Evolutionary conservation across 2,329 filamentous ascomycete genomes (phyloP).

Genomic region (Xylaria sp.): DNA sequence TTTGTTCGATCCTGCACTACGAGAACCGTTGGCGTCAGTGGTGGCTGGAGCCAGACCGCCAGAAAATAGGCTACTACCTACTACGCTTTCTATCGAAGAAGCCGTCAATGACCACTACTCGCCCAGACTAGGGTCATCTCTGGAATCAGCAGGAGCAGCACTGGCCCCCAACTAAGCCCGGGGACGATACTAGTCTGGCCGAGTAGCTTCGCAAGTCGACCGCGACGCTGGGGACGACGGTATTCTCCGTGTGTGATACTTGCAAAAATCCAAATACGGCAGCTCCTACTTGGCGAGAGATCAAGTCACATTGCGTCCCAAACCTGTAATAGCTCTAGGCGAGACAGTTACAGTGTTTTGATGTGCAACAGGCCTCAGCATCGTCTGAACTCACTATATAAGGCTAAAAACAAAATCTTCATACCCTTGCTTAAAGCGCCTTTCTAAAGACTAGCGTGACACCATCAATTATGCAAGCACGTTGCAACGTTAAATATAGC

Average conservation of each 20-base stretch:
- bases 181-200: too few relatives aligned
- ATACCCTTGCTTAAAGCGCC: background rate
- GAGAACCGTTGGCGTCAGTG: background rate
- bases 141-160: too few relatives aligned
- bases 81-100: background rate
- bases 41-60: conserved; percentile 5
- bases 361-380: background rate
- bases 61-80: background rate
- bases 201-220: too few relatives aligned
- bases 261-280: background rate
- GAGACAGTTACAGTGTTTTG: background rate
- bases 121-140: too few relatives aligned
- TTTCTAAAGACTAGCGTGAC: conserved; percentile 1
- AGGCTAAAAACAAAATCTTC: background rate
- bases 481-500: background rate
- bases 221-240: too few relatives aligned
- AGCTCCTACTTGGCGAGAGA: too few relatives aligned
- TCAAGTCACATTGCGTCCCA: background rate
- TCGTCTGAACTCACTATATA: background rate
- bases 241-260: too few relatives aligned
- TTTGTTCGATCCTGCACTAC: conserved; percentile 17
- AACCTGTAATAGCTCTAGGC: background rate
- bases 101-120: background rate
- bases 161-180: too few relatives aligned
- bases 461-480: background rate